A percentile compares a stretch with the other conserved stretches of the same genome.
Conservation (phyloP, 441 rosid species). For the Syzygium malaccense region DNA sequence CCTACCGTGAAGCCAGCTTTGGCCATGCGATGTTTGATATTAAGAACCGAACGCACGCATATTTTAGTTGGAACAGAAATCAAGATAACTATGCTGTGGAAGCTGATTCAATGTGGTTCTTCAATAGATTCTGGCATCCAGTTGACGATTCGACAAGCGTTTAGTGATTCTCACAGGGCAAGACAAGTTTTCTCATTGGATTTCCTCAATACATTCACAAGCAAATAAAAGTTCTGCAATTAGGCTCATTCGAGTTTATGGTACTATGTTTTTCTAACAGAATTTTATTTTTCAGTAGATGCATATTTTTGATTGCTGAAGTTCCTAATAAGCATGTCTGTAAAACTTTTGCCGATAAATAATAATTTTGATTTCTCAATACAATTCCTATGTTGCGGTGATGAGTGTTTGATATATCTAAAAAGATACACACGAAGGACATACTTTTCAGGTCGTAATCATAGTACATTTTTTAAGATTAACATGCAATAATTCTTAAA, state of each 20-base stretch:
- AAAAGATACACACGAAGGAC: not conserved
- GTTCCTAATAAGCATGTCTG: not conserved
- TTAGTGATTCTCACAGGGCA: not conserved
- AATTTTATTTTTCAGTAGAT: not conserved
- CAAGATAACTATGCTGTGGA: slow-evolving; percentile 69
- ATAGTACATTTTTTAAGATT: not conserved
- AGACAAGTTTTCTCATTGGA: not conserved
- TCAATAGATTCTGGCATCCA: slow-evolving; percentile 59
- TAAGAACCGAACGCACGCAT: slow-evolving; percentile 71
- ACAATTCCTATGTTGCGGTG: not conserved
- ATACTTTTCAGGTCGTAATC: not conserved
- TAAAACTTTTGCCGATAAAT: not conserved
- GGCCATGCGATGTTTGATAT: slow-evolving; percentile 75
- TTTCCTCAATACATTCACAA: not conserved
- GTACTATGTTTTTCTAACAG: not conserved
- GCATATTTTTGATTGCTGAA: not conserved
- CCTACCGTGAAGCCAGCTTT: slow-evolving; percentile 77
- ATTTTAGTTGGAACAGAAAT: slow-evolving; percentile 73
- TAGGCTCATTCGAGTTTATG: not conserved
- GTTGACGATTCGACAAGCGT: slow-evolving; percentile 35
- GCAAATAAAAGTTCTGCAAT: not conserved
- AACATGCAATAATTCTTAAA: not conserved
- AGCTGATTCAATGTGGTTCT: slow-evolving; percentile 77
- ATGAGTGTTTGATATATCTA: not conserved
- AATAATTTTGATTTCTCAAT: not conserved